Percentiles rank a stretch among this genome's conserved stretches.
phyloP scores from a whole-genome alignment of 2,329 filamentous ascomycete genomes.

The Achaetomium macrosporum region DNA sequence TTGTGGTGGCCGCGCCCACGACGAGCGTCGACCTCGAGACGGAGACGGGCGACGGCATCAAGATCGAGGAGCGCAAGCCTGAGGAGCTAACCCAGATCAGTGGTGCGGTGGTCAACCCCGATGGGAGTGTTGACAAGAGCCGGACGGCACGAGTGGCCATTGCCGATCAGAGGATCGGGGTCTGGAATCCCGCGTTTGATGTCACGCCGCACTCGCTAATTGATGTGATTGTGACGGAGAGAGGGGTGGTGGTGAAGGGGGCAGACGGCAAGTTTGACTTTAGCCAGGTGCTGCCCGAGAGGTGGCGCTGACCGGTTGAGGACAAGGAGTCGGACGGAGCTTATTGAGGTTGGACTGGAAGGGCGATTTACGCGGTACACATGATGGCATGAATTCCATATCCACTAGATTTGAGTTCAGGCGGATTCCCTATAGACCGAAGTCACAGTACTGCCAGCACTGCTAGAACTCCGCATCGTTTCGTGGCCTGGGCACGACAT shows the following conservation, averaged over 20 bases:
- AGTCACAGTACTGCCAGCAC: no score
- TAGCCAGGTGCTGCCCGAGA: constrained; percentile 48
- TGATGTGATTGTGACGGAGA: constrained; percentile 90
- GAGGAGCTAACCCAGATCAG: constrained; percentile 81
- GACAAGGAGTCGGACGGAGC: no score
- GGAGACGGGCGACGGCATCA: constrained; percentile 68
- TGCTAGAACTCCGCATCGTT: no score
- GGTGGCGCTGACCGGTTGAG: constrained; percentile 37
- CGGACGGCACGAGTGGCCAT: constrained; percentile 69
- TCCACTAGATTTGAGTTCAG: no score
- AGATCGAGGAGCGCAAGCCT: constrained; percentile 79
- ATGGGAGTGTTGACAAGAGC: constrained; percentile 57
- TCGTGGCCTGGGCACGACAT: no score
- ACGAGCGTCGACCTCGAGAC: constrained; percentile 90
- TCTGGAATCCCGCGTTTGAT: constrained; percentile 98
- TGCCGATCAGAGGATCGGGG: constrained; percentile 68
- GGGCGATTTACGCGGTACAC: no score
- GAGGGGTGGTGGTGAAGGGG: constrained; percentile 77
- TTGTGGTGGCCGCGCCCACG: constrained; percentile 88
- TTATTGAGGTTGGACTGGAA: not conserved
- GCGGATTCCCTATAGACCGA: no score
- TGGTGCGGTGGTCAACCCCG: constrained; percentile 62
- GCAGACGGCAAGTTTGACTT: constrained; percentile 64
- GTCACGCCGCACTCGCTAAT: constrained; percentile 86
- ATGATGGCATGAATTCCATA: not conserved